Percentiles rank a stretch among this genome's conserved stretches.
phyloP scores from a whole-genome alignment of 2,329 filamentous ascomycete genomes.

The Chrysoporthe puriensis region DNA sequence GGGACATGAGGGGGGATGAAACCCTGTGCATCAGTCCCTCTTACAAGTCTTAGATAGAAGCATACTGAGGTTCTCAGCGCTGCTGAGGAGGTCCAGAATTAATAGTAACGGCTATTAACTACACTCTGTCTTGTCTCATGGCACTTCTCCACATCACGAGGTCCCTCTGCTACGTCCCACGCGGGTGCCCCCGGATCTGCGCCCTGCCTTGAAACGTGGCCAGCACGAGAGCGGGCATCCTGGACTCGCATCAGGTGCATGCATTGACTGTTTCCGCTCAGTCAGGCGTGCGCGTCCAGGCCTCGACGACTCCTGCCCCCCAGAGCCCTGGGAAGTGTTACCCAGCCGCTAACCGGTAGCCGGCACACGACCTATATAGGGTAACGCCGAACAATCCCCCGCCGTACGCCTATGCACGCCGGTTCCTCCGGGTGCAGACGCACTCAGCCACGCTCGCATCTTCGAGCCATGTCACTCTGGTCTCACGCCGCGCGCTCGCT shows the following conservation, averaged over 20 bases:
- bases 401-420: no score
- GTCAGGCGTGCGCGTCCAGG: background rate
- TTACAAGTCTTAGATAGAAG: constrained; percentile 18
- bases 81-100: constrained; percentile 12
- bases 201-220: background rate
- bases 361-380: no score
- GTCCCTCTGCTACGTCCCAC: background rate
- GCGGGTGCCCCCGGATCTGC: background rate
- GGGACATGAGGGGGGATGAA: constrained; percentile 4
- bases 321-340: no score
- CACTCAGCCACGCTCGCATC: no score
- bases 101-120: constrained; percentile 11
- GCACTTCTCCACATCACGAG: background rate
- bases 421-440: no score
- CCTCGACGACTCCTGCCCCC: no score
- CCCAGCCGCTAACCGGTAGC: no score
- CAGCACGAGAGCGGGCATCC: background rate
- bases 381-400: no score
- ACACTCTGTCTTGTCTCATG: constrained; percentile 10
- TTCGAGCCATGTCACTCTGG: background rate
- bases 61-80: constrained; percentile 11
- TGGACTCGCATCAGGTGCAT: background rate
- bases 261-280: background rate
- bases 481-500: background rate
- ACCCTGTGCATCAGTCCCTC: background rate